Conservation (phyloP, 495 filamentous ascomycete species). For the Durotheca rogersii region DNA sequence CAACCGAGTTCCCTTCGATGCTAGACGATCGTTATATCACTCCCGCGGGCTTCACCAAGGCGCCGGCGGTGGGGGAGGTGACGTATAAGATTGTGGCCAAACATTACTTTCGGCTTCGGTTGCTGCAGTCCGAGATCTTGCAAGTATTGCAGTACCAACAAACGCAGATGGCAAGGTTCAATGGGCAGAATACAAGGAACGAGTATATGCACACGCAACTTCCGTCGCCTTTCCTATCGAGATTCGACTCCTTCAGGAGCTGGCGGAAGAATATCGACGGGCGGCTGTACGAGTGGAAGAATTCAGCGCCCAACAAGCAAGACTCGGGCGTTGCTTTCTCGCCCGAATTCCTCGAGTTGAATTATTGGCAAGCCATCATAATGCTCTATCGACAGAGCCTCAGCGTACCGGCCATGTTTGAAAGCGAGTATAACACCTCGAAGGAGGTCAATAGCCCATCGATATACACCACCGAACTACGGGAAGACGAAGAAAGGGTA, state of each 20-base stretch:
- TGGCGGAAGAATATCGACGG: constrained; percentile 89
- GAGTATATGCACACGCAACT: constrained; percentile 76
- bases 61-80: constrained; percentile 53
- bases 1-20: constrained; percentile 86
- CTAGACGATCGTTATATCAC: constrained; percentile 89
- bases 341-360: constrained; percentile 83
- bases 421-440: constrained; percentile 71
- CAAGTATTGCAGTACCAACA: constrained; percentile 92
- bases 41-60: constrained; percentile 67
- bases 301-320: constrained; percentile 68
- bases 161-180: constrained; percentile 59
- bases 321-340: constrained; percentile 87
- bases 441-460: constrained; percentile 54
- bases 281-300: constrained; percentile 83
- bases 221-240: constrained; percentile 79
- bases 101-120: constrained; percentile 88
- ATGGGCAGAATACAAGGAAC: constrained; percentile 60
- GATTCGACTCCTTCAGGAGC: constrained; percentile 79
- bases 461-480: constrained; percentile 53
- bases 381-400: constrained; percentile 93
- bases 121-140: constrained; percentile 92
- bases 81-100: constrained; percentile 87
- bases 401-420: constrained; percentile 79
- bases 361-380: constrained; percentile 98
- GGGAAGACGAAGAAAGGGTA: constrained; percentile 85